Conservation (phyloP, 768 basidiomycete species). For the Rhodotorula paludigena region DNA sequence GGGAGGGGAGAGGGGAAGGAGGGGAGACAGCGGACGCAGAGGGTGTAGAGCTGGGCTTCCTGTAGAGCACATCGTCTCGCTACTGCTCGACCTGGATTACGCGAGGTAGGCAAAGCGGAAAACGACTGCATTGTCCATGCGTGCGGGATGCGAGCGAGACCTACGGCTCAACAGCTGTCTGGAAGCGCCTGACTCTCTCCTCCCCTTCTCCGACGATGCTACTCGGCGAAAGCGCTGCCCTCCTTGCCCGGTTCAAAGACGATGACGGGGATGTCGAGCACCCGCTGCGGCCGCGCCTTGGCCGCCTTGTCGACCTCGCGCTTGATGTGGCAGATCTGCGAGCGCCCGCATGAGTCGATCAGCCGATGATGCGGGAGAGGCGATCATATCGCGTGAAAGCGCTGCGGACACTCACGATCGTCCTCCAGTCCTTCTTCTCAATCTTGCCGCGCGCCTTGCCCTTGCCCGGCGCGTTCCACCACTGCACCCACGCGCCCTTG, state of each 20-base stretch:
- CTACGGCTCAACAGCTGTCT: too few species aligned
- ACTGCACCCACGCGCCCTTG: not conserved
- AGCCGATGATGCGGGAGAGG: too few species aligned
- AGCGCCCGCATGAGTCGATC: too few species aligned
- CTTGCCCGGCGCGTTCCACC: not conserved
- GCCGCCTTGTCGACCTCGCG: not conserved
- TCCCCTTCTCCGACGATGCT: too few species aligned
- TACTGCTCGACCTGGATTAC: too few species aligned
- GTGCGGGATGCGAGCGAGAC: too few species aligned
- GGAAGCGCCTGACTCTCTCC: too few species aligned
- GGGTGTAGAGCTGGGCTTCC: too few species aligned
- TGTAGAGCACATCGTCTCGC: too few species aligned
- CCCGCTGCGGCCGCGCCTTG: not conserved
- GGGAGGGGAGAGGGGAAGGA: not conserved
- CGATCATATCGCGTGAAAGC: not conserved
- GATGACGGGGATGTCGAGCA: not conserved
- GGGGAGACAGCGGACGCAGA: too few species aligned
- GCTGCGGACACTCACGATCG: not conserved
- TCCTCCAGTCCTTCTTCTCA: not conserved
- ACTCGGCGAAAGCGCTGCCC: not conserved
- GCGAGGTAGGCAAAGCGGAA: too few species aligned
- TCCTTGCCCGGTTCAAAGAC: not conserved
- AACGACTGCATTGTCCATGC: too few species aligned
- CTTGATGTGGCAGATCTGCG: conserved; percentile 11
- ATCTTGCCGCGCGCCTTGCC: not conserved